Conservation (phyloP, 306 rosid species). For the Boehmeria nivea region DNA sequence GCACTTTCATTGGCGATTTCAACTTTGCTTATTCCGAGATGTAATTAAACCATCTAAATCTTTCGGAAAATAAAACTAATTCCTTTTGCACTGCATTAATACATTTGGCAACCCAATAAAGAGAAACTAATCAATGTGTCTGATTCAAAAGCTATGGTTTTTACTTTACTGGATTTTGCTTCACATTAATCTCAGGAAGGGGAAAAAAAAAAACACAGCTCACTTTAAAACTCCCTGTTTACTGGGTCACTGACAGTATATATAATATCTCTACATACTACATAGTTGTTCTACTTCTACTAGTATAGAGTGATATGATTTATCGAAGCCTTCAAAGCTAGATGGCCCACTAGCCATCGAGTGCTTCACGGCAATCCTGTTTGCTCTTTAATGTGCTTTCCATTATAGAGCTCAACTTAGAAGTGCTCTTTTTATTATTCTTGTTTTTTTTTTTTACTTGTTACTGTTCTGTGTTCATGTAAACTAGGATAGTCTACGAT, state of each 20-base stretch:
- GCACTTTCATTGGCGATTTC: background rate
- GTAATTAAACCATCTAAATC: background rate
- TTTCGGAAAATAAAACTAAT: background rate
- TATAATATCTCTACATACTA: too few species aligned
- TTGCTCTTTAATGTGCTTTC: background rate
- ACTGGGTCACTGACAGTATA: too few species aligned
- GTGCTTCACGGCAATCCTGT: constrained; percentile 6
- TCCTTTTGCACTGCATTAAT: background rate
- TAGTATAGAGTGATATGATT: background rate
- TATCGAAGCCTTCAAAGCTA: background rate
- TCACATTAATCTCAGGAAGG: too few species aligned
- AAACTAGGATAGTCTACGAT: background rate
- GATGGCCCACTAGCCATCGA: constrained; percentile 1
- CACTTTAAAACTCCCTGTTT: too few species aligned
- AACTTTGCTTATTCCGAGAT: background rate
- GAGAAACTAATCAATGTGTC: background rate
- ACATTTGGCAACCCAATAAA: background rate
- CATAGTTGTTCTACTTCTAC: too few species aligned
- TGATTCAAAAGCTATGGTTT: background rate
- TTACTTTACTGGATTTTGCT: too few species aligned
- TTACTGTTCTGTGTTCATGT: background rate
- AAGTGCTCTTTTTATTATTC: background rate
- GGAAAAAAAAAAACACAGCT: too few species aligned
- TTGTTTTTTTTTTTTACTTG: background rate
- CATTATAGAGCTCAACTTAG: background rate